Conservation (phyloP, 1,284 basidiomycete species). For the Chondrostereum purpureum region DNA sequence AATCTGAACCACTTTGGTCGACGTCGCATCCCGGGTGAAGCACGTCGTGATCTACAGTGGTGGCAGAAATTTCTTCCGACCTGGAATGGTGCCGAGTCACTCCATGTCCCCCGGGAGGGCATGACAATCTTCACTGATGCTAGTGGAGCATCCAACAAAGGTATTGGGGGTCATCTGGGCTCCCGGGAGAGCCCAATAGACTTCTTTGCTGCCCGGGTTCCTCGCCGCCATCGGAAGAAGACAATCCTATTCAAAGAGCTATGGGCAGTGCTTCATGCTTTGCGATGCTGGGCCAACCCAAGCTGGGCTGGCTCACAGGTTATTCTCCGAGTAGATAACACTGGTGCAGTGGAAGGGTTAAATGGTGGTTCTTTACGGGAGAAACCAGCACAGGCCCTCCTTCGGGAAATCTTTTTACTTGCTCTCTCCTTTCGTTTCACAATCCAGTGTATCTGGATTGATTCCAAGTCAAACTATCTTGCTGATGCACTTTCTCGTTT, state of each 20-base stretch:
- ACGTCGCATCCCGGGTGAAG: conserved; percentile 4
- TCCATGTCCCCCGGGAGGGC: background rate
- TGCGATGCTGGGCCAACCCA: conserved; percentile 19
- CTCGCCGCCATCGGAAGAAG: conserved; percentile 11
- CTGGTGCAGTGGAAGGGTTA: too few species aligned
- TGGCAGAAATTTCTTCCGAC: conserved; percentile 2
- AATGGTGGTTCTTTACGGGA: too few species aligned
- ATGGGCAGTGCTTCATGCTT: conserved; percentile 16
- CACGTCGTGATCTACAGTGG: conserved; percentile 7
- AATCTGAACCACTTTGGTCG: conserved; percentile 4
- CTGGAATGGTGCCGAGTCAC: conserved; percentile 6
- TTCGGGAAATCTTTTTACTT: too few species aligned
- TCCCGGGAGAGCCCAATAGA: too few species aligned
- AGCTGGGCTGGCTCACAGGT: too few species aligned
- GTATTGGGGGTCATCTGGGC: conserved; percentile 3
- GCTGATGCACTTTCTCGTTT: too few species aligned
- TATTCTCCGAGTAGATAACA: too few species aligned
- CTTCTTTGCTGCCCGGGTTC: conserved; percentile 6
- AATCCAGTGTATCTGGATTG: too few species aligned
- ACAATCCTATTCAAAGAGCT: conserved; percentile 22
- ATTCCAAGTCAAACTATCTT: too few species aligned
- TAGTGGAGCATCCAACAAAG: conserved; percentile 7
- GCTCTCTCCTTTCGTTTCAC: too few species aligned
- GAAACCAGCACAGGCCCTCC: too few species aligned
- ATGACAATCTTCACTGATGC: conserved; percentile 8